Evolutionary conservation across 768 basidiomycete genomes (phyloP).

Genomic region (Coprinopsis cinerea): DNA sequence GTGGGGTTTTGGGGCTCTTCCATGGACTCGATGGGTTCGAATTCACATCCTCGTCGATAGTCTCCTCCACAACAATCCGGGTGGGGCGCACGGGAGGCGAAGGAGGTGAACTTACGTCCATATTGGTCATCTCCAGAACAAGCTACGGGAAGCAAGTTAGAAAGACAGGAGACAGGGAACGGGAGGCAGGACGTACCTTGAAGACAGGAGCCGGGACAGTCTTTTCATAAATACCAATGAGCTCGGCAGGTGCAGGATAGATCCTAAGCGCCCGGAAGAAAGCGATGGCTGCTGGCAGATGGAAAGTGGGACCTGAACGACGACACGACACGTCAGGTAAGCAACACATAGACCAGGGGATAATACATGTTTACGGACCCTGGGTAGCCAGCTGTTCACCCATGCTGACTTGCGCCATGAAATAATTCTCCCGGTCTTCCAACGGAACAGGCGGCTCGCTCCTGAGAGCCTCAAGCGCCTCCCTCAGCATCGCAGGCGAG

Average conservation of each 20-base stretch:
- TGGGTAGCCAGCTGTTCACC: slow-evolving; percentile 78
- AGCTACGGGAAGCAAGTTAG: slow-evolving; percentile 19
- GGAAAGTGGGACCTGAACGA: slow-evolving; percentile 62
- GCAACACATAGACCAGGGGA: too few species aligned
- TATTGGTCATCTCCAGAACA: slow-evolving; percentile 76
- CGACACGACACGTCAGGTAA: neutral
- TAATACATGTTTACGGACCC: slow-evolving; percentile 60
- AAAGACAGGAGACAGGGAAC: neutral
- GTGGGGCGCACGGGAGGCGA: slow-evolving; percentile 22
- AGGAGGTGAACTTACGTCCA: slow-evolving; percentile 78
- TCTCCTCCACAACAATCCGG: slow-evolving; percentile 28
- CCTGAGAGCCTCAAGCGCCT: slow-evolving; percentile 61
- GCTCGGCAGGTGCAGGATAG: slow-evolving; percentile 91
- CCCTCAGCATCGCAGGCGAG: slow-evolving; percentile 49
- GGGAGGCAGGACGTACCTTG: slow-evolving; percentile 43
- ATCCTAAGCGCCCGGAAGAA: slow-evolving; percentile 94
- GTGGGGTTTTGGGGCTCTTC: slow-evolving; percentile 66
- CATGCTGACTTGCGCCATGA: slow-evolving; percentile 82
- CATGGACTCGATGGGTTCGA: slow-evolving; percentile 60
- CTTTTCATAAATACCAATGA: slow-evolving; percentile 92
- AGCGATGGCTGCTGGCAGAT: slow-evolving; percentile 75
- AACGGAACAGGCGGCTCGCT: slow-evolving; percentile 65
- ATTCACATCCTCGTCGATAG: slow-evolving; percentile 52
- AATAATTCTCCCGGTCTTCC: slow-evolving; percentile 82
- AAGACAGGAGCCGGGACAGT: slow-evolving; percentile 79